Base-by-base conservation (phyloP, 1,284 basidiomycete species). In the Violaceomyces palustris region DNA sequence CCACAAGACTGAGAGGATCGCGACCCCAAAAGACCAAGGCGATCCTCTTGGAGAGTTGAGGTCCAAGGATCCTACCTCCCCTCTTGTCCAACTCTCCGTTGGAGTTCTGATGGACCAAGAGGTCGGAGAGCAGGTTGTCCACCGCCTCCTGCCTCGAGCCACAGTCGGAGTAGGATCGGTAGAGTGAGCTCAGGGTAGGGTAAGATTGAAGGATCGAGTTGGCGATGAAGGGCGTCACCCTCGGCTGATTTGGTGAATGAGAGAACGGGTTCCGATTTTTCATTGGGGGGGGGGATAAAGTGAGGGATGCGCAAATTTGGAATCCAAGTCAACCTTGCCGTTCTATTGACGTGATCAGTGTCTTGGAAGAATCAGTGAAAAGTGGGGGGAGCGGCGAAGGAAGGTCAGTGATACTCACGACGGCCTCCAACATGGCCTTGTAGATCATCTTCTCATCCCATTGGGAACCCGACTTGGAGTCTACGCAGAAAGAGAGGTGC, bases 401-500 rank as follows among this genome's bases (percentile, higher is more conserved):
- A n/a, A n/a, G n/a, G n/a, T n/a, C n/a, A n/a, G n/a, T n/a, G n/a
- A n/a, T n/a, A n/a, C n/a, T n/a, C n/a, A n/a, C n/a, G n/a, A n/a
- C n/a, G n/a, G n/a, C n/a, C n/a, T n/a, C n/a, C n/a, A n/a, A n/a
- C n/a, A n/a, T n/a, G n/a, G n/a, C n/a, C n/a, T n/a, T n/a, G n/a
- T n/a, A n/a, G n/a, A n/a, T n/a, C n/a, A n/a, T n/a, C n/a, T n/a
- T n/a, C n/a, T n/a, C n/a, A n/a, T n/a, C n/a, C n/a, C n/a, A n/a
- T n/a, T n/a, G n/a, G n/a, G n/a, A n/a, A n/a, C n/a, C n/a, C n/a
- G n/a, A n/a, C n/a, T 28, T 28, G 29, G 14, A 12, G 21, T 59
- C 50, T 35, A 53, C 56, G 15, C 50, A 40, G 19, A 59, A 59
- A 4, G 46, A 50, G n/a, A 59, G 48, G 25, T 53, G 46, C 17